Percentiles rank a stretch among this genome's conserved stretches.
Conservation (phyloP, 192 early-diverging fungal genomes). For the Backusella luteola region DNA sequence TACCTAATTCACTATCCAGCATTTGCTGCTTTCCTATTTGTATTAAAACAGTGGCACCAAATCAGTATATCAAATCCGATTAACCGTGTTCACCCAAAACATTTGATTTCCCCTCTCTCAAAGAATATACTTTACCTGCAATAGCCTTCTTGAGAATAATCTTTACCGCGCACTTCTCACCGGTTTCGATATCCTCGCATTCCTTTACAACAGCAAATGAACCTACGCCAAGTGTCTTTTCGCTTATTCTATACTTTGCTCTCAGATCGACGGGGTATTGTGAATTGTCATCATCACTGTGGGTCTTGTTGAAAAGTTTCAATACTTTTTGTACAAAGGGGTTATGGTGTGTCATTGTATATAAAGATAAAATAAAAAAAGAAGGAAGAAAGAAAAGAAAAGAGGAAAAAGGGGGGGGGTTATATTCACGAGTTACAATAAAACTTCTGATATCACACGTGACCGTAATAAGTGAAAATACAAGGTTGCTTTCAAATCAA, state of each 20-base stretch:
- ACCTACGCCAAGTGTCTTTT: slow-evolving; percentile 41
- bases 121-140: slow-evolving; percentile 20
- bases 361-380: background rate
- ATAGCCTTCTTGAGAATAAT: slow-evolving; percentile 66
- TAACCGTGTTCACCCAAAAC: background rate
- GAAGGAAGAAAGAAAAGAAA: background rate
- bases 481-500: no score
- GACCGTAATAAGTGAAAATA: background rate
- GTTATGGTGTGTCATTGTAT: background rate
- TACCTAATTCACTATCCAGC: slow-evolving; percentile 58
- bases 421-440: background rate
- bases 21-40: slow-evolving; percentile 46
- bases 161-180: slow-evolving; percentile 62
- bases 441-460: background rate
- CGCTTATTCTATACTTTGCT: slow-evolving; percentile 33
- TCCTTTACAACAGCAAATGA: slow-evolving; percentile 65
- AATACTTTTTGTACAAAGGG: slow-evolving; percentile 17
- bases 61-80: background rate
- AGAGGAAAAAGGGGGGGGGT: background rate
- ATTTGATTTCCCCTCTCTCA: no score
- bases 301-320: slow-evolving; percentile 37
- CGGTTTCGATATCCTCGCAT: slow-evolving; percentile 48
- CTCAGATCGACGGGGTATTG: slow-evolving; percentile 14
- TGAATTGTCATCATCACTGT: slow-evolving; percentile 21
- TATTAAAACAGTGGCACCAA: background rate